Base-by-base conservation (phyloP, 768 basidiomycete genomes). In the Pilatotrama ljubarskyi region DNA sequence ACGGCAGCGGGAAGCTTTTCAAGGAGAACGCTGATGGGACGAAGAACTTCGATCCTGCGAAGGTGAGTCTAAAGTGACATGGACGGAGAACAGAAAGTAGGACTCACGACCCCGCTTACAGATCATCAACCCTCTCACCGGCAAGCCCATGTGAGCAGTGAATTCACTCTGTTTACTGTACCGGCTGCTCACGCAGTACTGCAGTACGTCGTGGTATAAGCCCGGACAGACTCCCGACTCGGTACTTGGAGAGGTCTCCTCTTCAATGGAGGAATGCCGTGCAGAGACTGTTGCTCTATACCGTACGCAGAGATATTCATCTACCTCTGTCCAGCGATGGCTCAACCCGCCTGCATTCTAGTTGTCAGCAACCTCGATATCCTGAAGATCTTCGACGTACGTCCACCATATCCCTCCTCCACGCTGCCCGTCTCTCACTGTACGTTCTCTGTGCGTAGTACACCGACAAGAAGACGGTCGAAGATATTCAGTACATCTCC, bases 261-360 rank as follows among this genome's bases (percentile, higher is more conserved):
- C 92, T 0, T 94, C 93, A 1, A 84, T 94, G 84, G 93, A 95
- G 73, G 93, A 95, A 75, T 94, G 93, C 66, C 85, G 93, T n/a
- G 93, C 93, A 9, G 93, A 95, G 75, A 82, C 90, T 2, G 93
- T 93, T 20, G 90, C 90, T 0, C 76, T 95, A 41, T 94, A 84
- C 75, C 80, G 91, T 90, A 68, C 76, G 84, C 75, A 15, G 38
- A 11, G 35, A 7, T 17, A 6, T 32, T 32, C 22, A 35, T 36
- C 49, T 24, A 32, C 9, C 50, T 15, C 36, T 36, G 40, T 35
- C 14, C 2, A 24, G 25, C 6, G 5, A 3, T 7, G 14, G 1
- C 14, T 9, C 14, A 37, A 26, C 17, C 1, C 24, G 20, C 14
- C 13, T 42, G n/a, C 18, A 15, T 4, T 38, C 3, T 56, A 91